phyloP scores from a whole-genome alignment of 257 asterid species.

The Fraxinus pennsylvanica region DNA sequence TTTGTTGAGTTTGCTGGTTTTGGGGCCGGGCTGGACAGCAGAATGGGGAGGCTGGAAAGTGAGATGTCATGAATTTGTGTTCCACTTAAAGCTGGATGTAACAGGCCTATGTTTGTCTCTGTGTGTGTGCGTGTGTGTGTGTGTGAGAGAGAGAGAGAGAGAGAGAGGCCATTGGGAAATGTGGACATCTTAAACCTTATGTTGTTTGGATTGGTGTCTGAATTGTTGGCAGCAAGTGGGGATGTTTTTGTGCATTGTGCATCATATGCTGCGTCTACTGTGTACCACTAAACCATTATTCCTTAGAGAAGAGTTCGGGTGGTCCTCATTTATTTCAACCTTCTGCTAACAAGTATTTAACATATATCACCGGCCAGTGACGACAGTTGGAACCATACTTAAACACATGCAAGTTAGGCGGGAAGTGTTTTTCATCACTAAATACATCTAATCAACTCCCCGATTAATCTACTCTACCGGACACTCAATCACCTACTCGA shows the following conservation, averaged over 20 bases:
- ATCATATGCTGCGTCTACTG: constrained; percentile 5
- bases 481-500: too few species aligned
- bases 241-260: constrained; percentile 1
- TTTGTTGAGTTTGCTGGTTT: constrained; percentile 17
- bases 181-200: constrained; percentile 23
- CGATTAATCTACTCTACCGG: too few species aligned
- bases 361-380: neutral
- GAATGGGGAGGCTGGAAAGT: neutral
- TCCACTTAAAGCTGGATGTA: constrained; percentile 4
- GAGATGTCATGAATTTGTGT: constrained; percentile 13
- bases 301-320: constrained; percentile 24
- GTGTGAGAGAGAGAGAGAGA: neutral
- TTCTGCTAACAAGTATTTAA: neutral
- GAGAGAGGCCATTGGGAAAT: constrained; percentile 18
- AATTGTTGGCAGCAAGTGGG: constrained; percentile 34
- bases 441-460: neutral
- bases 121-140: neutral
- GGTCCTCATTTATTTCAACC: constrained; percentile 21
- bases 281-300: neutral
- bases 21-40: constrained; percentile 27
- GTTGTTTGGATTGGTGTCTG: constrained; percentile 40
- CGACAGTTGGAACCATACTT: neutral
- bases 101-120: neutral
- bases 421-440: too few species aligned
- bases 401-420: neutral